Base-by-base conservation (phyloP, 306 rosid genomes). In the Malus fusca region DNA sequence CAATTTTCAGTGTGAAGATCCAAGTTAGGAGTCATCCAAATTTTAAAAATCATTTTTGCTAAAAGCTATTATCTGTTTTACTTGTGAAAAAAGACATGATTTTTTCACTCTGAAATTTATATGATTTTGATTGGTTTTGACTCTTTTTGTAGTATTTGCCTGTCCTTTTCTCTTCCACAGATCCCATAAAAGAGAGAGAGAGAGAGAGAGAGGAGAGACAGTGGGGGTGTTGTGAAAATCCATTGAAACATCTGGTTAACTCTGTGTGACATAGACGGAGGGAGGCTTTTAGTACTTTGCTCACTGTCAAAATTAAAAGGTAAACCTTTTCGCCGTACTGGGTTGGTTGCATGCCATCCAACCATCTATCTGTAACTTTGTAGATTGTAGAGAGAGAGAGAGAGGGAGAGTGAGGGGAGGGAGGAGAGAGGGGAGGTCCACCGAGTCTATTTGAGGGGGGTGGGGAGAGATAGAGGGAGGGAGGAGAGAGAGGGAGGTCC, bases 81-180 rank as follows among this genome's bases (percentile, higher is more conserved):
- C 61, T 31, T 53, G 43, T 71, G 4, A 53, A 18, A 4, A 15
- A 28, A 53, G 22, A 63, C 33, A 63, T 28, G 5, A n/a, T 56
- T 11, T n/a, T n/a, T n/a, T 56, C 6, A 15, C 19, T 4, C 17
- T 0, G 55, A 48, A 48, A 48, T 14, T 14, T 48, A 48, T 40
- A 8, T 15, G 55, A 61, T 61, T 25, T 61, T 25, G 40, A 35
- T 13, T 60, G 66, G 2, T 35, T 23, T 14, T 61, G 18, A 25
- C 66, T 8, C 9, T 23, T 55, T 15, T 48, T 56, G n/a, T 58
- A 66, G 51, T 67, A 23, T 46, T 52, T 77, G 46, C 11, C 12
- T 83, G 86, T 88, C 85, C 21, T 26, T 89, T 80, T 84, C 82
- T 85, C 76, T 77, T 83, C 84, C 80, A 75, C 92, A 87, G 91